Evolutionary conservation across 2,329 filamentous ascomycete species (phyloP), one percentile per base, ranked within the genome.

Genomic region (Grosmannia serpens): DNA sequence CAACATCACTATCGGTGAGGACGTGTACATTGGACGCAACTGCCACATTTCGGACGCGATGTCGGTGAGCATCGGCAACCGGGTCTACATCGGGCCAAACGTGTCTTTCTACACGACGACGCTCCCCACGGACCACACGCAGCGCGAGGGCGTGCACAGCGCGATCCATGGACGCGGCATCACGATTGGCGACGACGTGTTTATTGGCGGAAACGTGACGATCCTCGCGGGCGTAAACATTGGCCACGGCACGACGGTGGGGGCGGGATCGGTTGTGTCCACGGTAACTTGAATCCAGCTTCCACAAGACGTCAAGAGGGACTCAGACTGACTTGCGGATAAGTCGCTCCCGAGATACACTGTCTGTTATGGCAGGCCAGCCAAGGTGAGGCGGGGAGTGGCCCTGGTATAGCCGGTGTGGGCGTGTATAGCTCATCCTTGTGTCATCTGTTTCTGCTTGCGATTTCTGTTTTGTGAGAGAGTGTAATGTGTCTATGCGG

Each of bases 31-130:
- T 64, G 89, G 87, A 22, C 82, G 88, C 58, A 88, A 89, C 66
- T 96, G 91, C 71, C 86, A 85, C 29, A 86, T 97, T 67, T 83
- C 91, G 58, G 94, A 99, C 69, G 86, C 91, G n/a, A 88, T 86
- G 68, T 80, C 85, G 62, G 87, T 97, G 61, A 84, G 77, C 53
- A 91, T 97, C 66, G 91, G 91, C 3, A 83, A 89, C 61, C 83
- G 88, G 60, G 84, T 83, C 56, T 81, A 87, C 68, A 86, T 91
- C 63, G 90, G 90, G 2, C 88, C 89, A 0, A 89, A 91, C 64
- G 92, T 96, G 59, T 92, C 84, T 63, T 88, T 97, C 64, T 88
- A 90, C 67, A 91, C 88, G 20, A 83, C 86, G 38, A 87, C 84
- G 49, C 78, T 87, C 54, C 84, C 85, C 49, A 84, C 85, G 17